Evolutionary conservation across 352 stramenopile genomes (phyloP), one percentile per base, ranked within the genome.

Genomic region (Globisporangium spiculum): DNA sequence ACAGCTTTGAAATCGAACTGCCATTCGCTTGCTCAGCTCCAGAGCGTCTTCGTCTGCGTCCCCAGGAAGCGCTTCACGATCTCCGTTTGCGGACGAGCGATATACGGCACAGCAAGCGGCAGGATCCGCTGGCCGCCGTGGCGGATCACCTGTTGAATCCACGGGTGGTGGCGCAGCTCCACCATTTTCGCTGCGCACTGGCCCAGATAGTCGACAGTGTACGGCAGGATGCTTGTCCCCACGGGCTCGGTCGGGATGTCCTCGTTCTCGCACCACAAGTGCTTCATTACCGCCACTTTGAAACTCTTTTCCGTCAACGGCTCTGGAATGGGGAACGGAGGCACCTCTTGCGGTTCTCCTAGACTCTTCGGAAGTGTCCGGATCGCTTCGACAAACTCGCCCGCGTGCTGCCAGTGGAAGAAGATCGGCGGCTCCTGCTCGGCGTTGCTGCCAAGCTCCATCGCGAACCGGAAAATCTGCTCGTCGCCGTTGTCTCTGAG

Each of bases 201-300:
- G 36, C 57, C 57, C 2, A 63, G 57, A 53, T 52, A 48, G 34
- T 63, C 57, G n/a, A 53, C 34, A 7, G 32, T 63, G 57, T 63
- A 63, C n/a, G 57, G 10, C 12, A 63, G 57, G 34, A 63, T 63
- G 57, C 57, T 63, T n/a, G 34, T 62, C 34, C 53, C 57, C 12
- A 63, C 57, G 9, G 22, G 22, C 22, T 63, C 34, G 9, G 32
- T 22, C 22, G n/a, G 12, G 57, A 53, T 50, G 9, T 50, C 36
- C n/a, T 63, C 22, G 20, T 30, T 63, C 57, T 53, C 57, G 22
- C 34, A 63, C 7, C 57, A 22, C n/a, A 63, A 12, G 20, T 63
- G 26, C 9, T 53, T 22, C n/a, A 63, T 10, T 18, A 53, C 10
- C 0, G 34, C 34, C 4, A 36, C 36, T 63, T 63, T 63, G n/a